phyloP scores from a whole-genome alignment of 108 stramenopile genomes.

The Nitzschia putrida region DNA sequence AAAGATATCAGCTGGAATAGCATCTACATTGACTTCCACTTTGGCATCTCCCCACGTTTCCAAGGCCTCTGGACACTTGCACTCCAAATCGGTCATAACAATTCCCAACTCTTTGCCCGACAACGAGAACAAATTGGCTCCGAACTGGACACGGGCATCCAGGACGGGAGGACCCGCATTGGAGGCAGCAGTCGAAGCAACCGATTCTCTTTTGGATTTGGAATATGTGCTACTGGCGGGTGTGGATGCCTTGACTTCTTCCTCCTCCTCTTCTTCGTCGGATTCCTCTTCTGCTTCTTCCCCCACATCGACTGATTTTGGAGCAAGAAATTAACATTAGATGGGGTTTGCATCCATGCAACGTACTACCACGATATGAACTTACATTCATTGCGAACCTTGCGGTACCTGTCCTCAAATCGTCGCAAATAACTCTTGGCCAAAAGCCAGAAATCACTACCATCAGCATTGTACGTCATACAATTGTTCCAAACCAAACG shows the following conservation, averaged over 20 bases:
- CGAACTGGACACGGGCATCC: slow-evolving; percentile 83
- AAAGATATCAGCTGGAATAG: slow-evolving; percentile 76
- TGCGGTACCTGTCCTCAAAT: slow-evolving; percentile 89
- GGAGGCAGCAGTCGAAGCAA: slow-evolving; percentile 1
- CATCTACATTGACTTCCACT: slow-evolving; percentile 91
- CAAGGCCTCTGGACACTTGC: slow-evolving; percentile 83
- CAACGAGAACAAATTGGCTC: slow-evolving; percentile 77
- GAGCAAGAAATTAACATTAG: too few relatives aligned
- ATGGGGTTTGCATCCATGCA: background rate
- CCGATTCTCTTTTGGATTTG: background rate
- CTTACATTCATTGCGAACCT: slow-evolving; percentile 68
- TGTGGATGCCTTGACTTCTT: background rate
- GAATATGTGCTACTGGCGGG: slow-evolving; percentile 2
- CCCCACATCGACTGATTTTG: too few relatives aligned
- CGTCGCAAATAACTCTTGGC: slow-evolving; percentile 69
- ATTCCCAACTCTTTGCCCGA: slow-evolving; percentile 84
- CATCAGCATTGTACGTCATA: slow-evolving; percentile 94
- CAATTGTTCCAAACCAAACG: slow-evolving; percentile 96
- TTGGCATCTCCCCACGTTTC: slow-evolving; percentile 54
- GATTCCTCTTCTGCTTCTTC: slow-evolving; percentile 15
- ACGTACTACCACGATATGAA: slow-evolving; percentile 9
- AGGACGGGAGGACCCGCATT: slow-evolving; percentile 24
- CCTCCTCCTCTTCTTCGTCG: slow-evolving; percentile 11
- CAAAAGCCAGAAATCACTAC: slow-evolving; percentile 86
- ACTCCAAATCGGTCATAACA: slow-evolving; percentile 80